phyloP scores from a whole-genome alignment of 2,329 filamentous ascomycete genomes.

The Colletotrichum sp. region DNA sequence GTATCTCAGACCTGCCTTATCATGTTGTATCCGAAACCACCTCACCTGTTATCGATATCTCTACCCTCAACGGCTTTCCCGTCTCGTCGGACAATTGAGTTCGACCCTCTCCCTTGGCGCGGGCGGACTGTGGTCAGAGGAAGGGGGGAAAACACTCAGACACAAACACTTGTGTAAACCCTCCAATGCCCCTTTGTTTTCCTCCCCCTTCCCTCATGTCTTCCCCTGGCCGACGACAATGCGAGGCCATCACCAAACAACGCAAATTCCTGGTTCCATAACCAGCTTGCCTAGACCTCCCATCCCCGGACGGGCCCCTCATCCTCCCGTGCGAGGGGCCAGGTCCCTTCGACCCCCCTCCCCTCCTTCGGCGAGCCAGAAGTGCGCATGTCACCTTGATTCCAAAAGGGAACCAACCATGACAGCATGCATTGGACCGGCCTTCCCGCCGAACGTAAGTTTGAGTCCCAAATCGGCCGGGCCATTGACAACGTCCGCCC shows the following conservation, averaged over 20 bases:
- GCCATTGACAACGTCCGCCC: slow-evolving; percentile 8
- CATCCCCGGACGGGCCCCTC: neutral
- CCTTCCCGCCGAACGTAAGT: neutral
- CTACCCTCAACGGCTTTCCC: neutral
- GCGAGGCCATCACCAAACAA: slow-evolving; percentile 11
- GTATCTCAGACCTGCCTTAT: neutral
- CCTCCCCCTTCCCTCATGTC: neutral
- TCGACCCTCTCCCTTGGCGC: slow-evolving; percentile 3
- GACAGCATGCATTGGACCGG: neutral
- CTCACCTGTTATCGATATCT: neutral
- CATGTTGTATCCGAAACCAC: slow-evolving; percentile 9
- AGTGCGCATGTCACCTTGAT: neutral
- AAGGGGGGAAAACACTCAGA: neutral
- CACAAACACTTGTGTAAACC: neutral
- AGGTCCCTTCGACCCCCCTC: neutral
- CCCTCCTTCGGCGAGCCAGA: neutral
- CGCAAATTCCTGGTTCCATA: neutral
- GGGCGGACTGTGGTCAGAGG: neutral
- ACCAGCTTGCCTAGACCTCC: neutral
- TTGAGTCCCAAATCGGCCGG: neutral
- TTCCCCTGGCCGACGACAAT: neutral
- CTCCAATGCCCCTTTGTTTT: neutral
- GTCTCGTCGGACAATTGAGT: slow-evolving; percentile 1
- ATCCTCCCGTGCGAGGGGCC: neutral
- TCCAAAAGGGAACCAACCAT: neutral